Conservation (phyloP, 2,329 filamentous ascomycete species). For the Claviceps arundinis region DNA sequence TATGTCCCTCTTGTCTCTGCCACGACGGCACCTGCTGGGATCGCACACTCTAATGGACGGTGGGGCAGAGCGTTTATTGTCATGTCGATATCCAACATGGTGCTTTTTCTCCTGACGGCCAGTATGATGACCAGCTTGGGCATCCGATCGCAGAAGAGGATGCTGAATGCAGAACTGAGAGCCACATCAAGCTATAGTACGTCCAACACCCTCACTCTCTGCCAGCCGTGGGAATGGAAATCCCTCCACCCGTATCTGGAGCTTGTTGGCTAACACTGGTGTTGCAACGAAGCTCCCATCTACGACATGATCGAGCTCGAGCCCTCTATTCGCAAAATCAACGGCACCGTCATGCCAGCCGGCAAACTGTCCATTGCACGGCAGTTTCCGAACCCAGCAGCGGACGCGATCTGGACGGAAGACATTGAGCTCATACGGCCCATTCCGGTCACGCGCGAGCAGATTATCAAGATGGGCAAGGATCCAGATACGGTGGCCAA, state of each 20-base stretch:
- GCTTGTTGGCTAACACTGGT: too few species aligned
- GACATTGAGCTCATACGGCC: not conserved
- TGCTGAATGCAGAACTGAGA: not conserved
- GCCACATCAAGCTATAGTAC: not conserved
- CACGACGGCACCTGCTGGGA: not conserved
- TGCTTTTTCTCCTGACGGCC: not conserved
- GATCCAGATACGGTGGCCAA: constrained; percentile 2
- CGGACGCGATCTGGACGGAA: not conserved
- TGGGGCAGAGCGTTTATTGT: not conserved
- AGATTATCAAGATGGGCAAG: constrained; percentile 1
- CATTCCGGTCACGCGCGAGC: not conserved
- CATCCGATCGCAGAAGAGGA: not conserved
- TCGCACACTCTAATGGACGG: not conserved
- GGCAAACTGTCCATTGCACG: not conserved
- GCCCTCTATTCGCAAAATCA: not conserved
- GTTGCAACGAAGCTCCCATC: not conserved
- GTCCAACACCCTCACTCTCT: too few species aligned
- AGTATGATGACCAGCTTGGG: not conserved
- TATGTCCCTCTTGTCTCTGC: too few species aligned
- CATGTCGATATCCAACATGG: not conserved
- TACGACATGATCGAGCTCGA: constrained; percentile 1
- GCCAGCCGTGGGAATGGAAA: too few species aligned
- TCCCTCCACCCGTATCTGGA: accelerated
- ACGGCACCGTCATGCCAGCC: not conserved
- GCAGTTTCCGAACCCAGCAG: not conserved